Evolutionary conservation across 305 asterid genomes (phyloP), one percentile per base, ranked within the genome.

Genomic region (Rubia occidens): DNA sequence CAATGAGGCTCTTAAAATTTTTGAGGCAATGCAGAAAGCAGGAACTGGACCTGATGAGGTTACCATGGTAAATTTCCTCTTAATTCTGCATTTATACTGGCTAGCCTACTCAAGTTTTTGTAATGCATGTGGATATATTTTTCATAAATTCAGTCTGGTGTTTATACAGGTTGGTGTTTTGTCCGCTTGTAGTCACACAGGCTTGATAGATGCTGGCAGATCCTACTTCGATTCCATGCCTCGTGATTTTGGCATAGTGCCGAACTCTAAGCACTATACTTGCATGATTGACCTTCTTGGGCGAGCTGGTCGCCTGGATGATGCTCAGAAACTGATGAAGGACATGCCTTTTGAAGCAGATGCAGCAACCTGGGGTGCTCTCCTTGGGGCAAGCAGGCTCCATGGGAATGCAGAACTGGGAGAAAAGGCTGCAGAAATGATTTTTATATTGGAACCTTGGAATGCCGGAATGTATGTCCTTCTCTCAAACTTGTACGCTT

Each of bases 291-390:
- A 89, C 83, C 96, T 92, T 68, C 71, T 89, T 53, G 96, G 96
- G 60, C 95, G 96, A 81, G 92, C 96, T 14, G 96, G 98, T 47
- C 84, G 81, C 66, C 83, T 92, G 54, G 83, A 81, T 58, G 95
- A 89, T 20, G 98, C 98, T 74, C 85, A 86, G 71, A 79, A 81
- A 66, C 81, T 89, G 64, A 83, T 92, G 80, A 80, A 63, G 69
- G 78, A 69, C 65, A 88, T 89, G 96, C 90, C 96, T 51, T 84
- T 87, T n/a, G 94, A 90, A 76, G 94, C 98, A 60, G 95, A 93
- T 59, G 95, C 98, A 77, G 95, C 96, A 45, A 85, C 96, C 26
- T 93, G 98, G 98, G 96, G 97, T 67, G 94, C 98, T 47, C 89
- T 93, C 60, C 95, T 93, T 26, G 97, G 96, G 66, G 98, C 98